Evolutionary conservation across 2,329 filamentous ascomycete species (phyloP).

Genomic region (Epicoccum sorghinum): DNA sequence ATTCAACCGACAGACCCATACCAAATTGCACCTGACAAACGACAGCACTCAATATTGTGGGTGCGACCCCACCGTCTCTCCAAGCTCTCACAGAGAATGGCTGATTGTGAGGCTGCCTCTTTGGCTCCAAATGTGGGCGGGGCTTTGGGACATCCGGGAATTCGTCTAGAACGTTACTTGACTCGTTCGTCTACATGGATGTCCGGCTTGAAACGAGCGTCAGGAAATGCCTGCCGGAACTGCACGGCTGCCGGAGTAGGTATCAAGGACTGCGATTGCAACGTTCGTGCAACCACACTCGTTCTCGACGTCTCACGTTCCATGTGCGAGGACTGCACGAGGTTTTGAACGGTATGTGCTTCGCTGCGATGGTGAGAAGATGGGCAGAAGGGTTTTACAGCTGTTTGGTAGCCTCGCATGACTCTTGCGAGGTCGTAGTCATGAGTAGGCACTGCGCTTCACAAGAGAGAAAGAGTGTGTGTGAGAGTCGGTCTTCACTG

Average conservation of each 20-base stretch:
- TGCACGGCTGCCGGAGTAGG: slow-evolving; percentile 17
- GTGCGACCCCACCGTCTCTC: slow-evolving; percentile 12
- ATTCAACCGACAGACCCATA: slow-evolving; percentile 1
- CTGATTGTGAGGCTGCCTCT: slow-evolving; percentile 8
- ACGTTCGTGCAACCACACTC: slow-evolving; percentile 15
- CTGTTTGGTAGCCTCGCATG: not conserved
- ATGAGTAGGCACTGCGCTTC: not conserved
- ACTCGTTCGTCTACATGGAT: slow-evolving; percentile 26
- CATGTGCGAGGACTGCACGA: slow-evolving; percentile 8
- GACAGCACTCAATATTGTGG: slow-evolving; percentile 6
- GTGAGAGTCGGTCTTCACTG: not conserved
- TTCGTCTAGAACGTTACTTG: slow-evolving; percentile 32
- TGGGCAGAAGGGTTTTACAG: not conserved
- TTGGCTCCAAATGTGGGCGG: slow-evolving; percentile 19
- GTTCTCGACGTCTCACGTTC: slow-evolving; percentile 21
- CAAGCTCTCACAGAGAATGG: not conserved
- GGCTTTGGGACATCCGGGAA: slow-evolving; percentile 16
- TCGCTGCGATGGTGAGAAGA: not conserved
- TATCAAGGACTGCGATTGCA: slow-evolving; percentile 19
- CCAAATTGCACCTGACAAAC: slow-evolving; percentile 10
- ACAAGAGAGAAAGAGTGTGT: not conserved
- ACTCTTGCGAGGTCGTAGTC: not conserved
- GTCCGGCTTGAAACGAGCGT: slow-evolving; percentile 23
- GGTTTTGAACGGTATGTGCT: not conserved
- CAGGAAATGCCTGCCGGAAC: slow-evolving; percentile 23